Evolutionary conservation across 2,329 filamentous ascomycete species (phyloP).

Genomic region (Aspergillus proliferans): DNA sequence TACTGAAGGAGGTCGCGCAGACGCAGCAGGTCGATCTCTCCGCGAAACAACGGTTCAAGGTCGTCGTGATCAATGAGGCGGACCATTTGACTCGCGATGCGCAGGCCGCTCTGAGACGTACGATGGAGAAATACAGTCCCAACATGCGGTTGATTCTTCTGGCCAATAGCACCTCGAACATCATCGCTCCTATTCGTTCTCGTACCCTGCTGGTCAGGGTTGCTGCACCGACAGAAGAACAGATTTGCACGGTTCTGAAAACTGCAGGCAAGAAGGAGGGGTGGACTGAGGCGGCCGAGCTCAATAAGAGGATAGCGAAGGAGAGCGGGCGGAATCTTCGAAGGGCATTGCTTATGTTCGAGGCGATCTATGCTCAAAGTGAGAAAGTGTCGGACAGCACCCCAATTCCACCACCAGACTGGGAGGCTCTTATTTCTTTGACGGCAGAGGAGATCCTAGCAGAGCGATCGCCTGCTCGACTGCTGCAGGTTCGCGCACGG

Average conservation of each 20-base stretch:
- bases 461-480: conserved; percentile 83
- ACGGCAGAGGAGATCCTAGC: conserved; percentile 91
- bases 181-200: conserved; percentile 95
- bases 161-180: conserved; percentile 94
- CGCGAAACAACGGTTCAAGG: conserved; percentile 91
- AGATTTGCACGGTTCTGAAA: conserved; percentile 73
- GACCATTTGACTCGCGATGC: conserved; percentile 91
- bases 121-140: conserved; percentile 99
- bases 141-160: conserved; percentile 87
- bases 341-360: conserved; percentile 89
- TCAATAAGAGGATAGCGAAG: conserved; percentile 79
- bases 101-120: conserved; percentile 86
- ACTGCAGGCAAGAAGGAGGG: conserved; percentile 67
- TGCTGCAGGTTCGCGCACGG: conserved; percentile 82
- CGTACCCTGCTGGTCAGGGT: conserved; percentile 87
- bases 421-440: conserved; percentile 84
- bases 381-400: conserved; percentile 86
- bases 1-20: conserved; percentile 95
- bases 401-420: conserved; percentile 88
- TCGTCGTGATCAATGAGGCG: conserved; percentile 98
- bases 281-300: conserved; percentile 66
- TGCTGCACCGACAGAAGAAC: conserved; percentile 74
- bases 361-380: conserved; percentile 93
- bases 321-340: conserved; percentile 89
- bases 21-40: conserved; percentile 96